These are phyloP conservation scores for Mrakia blollopis DNA, from an alignment of 768 basidiomycete species.

Conservation along the genomic window DNA sequence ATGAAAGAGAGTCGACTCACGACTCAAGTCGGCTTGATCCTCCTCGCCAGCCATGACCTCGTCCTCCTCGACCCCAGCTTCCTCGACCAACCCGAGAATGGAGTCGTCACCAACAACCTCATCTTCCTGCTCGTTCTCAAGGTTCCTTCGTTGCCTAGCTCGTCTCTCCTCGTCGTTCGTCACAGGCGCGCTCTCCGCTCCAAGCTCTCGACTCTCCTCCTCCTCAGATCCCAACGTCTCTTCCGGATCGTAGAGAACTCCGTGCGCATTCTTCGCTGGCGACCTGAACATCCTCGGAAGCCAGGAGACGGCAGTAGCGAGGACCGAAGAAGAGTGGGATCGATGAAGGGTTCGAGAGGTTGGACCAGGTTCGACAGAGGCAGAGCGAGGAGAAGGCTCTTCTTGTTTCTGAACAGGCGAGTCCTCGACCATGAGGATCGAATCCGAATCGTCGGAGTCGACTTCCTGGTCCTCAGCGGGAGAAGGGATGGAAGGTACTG, in stretches of 20 bases:
- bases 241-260: neutral
- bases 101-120: neutral
- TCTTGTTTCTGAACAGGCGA: neutral
- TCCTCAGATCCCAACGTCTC: neutral
- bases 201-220: neutral
- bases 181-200: constrained; percentile 1
- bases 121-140: neutral
- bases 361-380: neutral
- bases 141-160: neutral
- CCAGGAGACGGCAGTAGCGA: constrained; percentile 25
- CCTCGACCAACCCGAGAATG: neutral
- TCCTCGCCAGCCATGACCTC: neutral
- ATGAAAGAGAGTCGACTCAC: neutral
- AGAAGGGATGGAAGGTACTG: neutral
- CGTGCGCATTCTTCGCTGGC: constrained; percentile 14
- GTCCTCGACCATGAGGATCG: neutral
- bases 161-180: neutral
- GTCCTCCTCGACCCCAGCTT: neutral
- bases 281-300: constrained; percentile 25
- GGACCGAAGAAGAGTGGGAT: constrained; percentile 6
- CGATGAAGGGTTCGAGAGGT: neutral
- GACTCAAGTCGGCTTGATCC: neutral
- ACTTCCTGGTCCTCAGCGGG: neutral
- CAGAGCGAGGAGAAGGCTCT: neutral
- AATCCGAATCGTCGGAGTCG: neutral